These are phyloP conservation scores for Solanum ossicruentum DNA, from an alignment of 257 asterid species.

Conservation along the genomic window DNA sequence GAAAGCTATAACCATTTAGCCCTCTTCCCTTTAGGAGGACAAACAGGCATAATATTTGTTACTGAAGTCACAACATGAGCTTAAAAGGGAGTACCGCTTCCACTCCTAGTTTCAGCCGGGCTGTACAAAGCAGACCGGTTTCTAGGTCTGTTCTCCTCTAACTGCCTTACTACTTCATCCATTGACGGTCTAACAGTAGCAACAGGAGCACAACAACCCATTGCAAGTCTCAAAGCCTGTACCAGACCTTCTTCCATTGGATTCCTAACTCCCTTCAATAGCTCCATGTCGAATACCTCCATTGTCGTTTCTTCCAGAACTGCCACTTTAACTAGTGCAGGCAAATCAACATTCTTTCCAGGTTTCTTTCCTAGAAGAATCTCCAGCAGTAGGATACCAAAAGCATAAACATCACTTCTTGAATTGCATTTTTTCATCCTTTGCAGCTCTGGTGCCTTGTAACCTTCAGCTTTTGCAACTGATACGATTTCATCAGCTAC, in stretches of 20 bases:
- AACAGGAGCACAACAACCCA: constrained; percentile 99
- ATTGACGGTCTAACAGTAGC: constrained; percentile 75
- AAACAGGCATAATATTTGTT: constrained; percentile 11
- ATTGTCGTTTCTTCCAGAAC: constrained; percentile 94
- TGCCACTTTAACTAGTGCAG: constrained; percentile 82
- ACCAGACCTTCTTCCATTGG: constrained; percentile 97
- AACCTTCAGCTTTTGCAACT: constrained; percentile 69
- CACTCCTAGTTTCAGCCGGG: constrained; percentile 96
- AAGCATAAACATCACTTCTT: constrained; percentile 78
- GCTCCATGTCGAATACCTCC: constrained; percentile 89
- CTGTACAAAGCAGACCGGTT: constrained; percentile 89
- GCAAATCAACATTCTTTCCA: constrained; percentile 65
- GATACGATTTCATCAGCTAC: constrained; percentile 77
- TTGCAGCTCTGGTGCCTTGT: constrained; percentile 94
- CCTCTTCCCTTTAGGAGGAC: constrained; percentile 9
- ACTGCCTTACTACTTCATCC: constrained; percentile 92
- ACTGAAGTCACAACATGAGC: constrained; percentile 3
- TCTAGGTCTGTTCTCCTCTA: constrained; percentile 96
- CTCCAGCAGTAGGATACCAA: constrained; percentile 83
- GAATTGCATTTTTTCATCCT: constrained; percentile 84
- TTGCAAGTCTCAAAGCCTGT: constrained; percentile 89
- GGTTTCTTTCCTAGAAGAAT: constrained; percentile 72
- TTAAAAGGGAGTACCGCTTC: constrained; percentile 93
- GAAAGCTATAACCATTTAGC: background rate
- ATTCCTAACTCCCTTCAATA: constrained; percentile 66